Evolutionary conservation across 768 basidiomycete genomes (phyloP), one percentile per base, ranked within the genome.

Genomic region (Phallus indusiatus): DNA sequence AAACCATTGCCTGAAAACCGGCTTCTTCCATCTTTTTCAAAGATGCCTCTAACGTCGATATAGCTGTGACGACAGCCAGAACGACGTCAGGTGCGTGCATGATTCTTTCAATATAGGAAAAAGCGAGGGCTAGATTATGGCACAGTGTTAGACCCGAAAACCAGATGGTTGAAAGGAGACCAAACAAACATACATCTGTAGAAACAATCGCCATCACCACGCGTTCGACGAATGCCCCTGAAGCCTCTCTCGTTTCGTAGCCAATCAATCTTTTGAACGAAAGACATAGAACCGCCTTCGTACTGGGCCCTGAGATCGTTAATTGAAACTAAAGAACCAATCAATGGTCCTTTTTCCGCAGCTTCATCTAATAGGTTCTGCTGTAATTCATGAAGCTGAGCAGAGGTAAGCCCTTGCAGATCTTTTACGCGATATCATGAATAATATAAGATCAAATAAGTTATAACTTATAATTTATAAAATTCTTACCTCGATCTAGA

Each of bases 51-150:
- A 91, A 70, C 33, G 77, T 72, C 0, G 81, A 81, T 24, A 83
- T 70, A 0, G 81, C 79, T 42, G 71, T 71, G 22, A 71, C 75
- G 2, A 81, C 80, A 0, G 79, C 80, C 16, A 78, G 54, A 5
- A 75, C 71, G 14, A 66, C 71, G 56, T 85, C 76, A 22, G 71
- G 54, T 0, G 74, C 70, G 37, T 76, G 72, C 21, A 90, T 66
- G 28, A 94, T 75, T n/a, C 81, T 77, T 53, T 90, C 82, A 34
- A 94, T 72, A 67, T 88, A 92, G 6, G 90, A 83, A 64, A 90
- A 91, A 7, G 83, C 89, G 54, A 94, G 76, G 11, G 92, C 92
- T 91, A 59, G 47, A 9, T 8, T 17, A 28, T 3, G 7, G 7
- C 28, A 28, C 2, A 62, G 54, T 54, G 63, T 54, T 33, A 21